Conservation (phyloP, 208 protist genomes). For the Leptomonas seymouri region DNA sequence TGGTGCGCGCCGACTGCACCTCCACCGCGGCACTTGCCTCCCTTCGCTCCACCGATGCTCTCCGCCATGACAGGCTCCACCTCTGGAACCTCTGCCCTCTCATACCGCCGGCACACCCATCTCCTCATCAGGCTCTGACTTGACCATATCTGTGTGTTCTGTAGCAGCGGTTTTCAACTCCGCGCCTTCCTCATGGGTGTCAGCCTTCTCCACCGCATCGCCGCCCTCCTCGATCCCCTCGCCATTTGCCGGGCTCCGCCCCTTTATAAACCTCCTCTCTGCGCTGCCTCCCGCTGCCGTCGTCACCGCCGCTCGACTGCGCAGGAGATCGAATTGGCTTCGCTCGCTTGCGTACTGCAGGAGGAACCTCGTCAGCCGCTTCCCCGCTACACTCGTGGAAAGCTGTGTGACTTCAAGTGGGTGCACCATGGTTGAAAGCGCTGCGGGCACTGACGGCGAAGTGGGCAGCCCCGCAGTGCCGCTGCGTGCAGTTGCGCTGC, state of each 20-base stretch:
- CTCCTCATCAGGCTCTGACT: too few species aligned
- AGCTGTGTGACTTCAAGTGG: conserved; percentile 65
- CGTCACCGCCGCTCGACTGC: conserved; percentile 15
- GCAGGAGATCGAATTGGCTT: conserved; percentile 63
- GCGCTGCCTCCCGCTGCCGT: conserved; percentile 2
- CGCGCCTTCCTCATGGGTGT: neutral
- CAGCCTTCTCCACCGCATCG: neutral
- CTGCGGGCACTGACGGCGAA: neutral
- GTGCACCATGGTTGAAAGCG: conserved; percentile 36
- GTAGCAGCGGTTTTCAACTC: neutral
- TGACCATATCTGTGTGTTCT: neutral
- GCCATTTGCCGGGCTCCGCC: neutral
- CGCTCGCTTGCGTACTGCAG: conserved; percentile 81
- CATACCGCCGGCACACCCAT: too few species aligned
- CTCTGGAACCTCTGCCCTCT: too few species aligned
- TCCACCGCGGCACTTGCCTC: too few species aligned
- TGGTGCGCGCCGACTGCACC: too few species aligned
- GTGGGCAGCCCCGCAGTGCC: conserved; percentile 21
- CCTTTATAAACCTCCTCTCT: neutral
- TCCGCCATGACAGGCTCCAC: too few species aligned
- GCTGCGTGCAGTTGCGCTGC: conserved; percentile 2
- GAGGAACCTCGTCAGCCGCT: conserved; percentile 73
- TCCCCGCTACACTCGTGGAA: conserved; percentile 43
- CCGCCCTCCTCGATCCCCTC: neutral
- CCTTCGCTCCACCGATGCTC: too few species aligned